Evolutionary conservation across 2,329 filamentous ascomycete genomes (phyloP).

Genomic region (Cladophialophora exuberans): DNA sequence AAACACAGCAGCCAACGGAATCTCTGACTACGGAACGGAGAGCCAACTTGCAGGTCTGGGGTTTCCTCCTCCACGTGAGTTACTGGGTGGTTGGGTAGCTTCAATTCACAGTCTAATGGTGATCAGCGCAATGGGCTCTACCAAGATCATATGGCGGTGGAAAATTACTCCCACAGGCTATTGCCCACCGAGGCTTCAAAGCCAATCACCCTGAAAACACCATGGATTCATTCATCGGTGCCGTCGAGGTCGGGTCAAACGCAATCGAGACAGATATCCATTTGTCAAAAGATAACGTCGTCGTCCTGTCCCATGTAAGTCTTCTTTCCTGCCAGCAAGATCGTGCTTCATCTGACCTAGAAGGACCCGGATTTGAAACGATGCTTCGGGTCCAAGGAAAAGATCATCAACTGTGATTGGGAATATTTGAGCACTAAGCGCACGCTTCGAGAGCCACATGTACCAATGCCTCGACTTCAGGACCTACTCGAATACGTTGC

Average conservation of each 20-base stretch:
- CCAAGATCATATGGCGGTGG: slow-evolving; percentile 26
- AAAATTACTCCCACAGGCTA: slow-evolving; percentile 40
- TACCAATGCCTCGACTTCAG: slow-evolving; percentile 71
- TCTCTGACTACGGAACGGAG: slow-evolving; percentile 1
- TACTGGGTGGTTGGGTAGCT: neutral
- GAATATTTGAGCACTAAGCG: slow-evolving; percentile 68
- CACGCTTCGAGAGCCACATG: slow-evolving; percentile 68
- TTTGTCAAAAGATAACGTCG: slow-evolving; percentile 77
- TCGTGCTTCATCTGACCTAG: neutral
- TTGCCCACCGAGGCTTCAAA: slow-evolving; percentile 59
- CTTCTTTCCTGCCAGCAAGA: neutral
- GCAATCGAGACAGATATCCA: slow-evolving; percentile 90
- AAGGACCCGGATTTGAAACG: slow-evolving; percentile 76
- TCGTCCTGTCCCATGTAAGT: slow-evolving; percentile 79
- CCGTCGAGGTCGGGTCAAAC: slow-evolving; percentile 73
- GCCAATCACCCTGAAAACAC: slow-evolving; percentile 82
- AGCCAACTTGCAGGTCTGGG: neutral
- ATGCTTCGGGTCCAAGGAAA: slow-evolving; percentile 76
- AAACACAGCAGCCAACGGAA: neutral
- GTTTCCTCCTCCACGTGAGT: slow-evolving; percentile 16
- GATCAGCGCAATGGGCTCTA: slow-evolving; percentile 36
- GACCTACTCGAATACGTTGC: slow-evolving; percentile 76
- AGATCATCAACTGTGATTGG: slow-evolving; percentile 77
- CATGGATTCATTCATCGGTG: slow-evolving; percentile 74
- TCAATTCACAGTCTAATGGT: neutral